Evolutionary conservation across 108 stramenopile genomes (phyloP), one percentile per base, ranked within the genome.

Genomic region (Skeletonema marinoi): DNA sequence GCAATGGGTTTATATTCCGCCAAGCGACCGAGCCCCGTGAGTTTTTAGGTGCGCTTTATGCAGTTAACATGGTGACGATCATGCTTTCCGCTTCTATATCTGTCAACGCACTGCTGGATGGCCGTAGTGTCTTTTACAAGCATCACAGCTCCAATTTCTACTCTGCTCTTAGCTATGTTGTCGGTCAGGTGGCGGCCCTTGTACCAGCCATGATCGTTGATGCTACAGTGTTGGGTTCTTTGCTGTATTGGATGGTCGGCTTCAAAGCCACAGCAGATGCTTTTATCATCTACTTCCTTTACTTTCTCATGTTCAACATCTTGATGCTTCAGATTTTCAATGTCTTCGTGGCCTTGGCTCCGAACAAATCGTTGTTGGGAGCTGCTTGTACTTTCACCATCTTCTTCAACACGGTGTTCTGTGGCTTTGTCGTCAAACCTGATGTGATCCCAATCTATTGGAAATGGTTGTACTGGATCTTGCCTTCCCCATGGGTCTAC

Each of bases 51-150:
- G 78, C 79, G 16, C 21, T 78, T 10, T 83, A 79, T 70, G 68
- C 70, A 42, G 82, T 73, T 1, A 69, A 88, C 44, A 46, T 92
- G 70, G 82, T 83, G 41, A 3, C 44, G 3, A 70, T 89, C 19
- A 81, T 79, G 38, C 60, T 81, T 58, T 65, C 73, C 38, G 73
- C 75, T 8, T 74, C 88, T 70, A 62, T 86, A 16, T 75, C 71
- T 32, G 70, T 88, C 10, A 85, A 88, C n/a, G 70, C 76, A 11
- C 70, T 85, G 7, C 33, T 88, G 41, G 77, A 68, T 48, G 71
- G 83, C 33, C 83, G 91, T 16, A 60, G 42, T 10, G 80, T 90
- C 8, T 89, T 90, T 50, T 89, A 94, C 88, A 90, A 91, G 73
- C 93, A 92, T 60, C 50, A 60, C 6, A 79, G 80, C 46, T 60